phyloP scores from a whole-genome alignment of 202 grass and related monocot species.

The Carex arenaria region DNA sequence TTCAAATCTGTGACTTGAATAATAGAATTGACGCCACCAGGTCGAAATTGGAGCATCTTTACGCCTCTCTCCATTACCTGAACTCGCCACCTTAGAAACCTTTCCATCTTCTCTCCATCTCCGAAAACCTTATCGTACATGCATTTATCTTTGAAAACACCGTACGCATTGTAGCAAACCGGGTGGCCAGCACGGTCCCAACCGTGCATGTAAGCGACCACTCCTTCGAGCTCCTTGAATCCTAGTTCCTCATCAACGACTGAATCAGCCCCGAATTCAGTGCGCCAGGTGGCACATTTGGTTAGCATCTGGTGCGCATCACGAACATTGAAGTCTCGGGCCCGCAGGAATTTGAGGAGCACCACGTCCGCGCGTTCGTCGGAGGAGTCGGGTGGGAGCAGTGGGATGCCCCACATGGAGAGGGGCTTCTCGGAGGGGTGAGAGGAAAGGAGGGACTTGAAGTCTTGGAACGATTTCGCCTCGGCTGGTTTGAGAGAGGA shows the following conservation, averaged over 20 bases:
- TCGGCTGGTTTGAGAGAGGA: constrained; percentile 61
- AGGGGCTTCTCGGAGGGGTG: constrained; percentile 45
- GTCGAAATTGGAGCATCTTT: constrained; percentile 60
- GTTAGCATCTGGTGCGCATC: constrained; percentile 84
- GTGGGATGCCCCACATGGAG: constrained; percentile 80
- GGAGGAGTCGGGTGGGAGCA: constrained; percentile 15
- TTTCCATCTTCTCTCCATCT: constrained; percentile 57
- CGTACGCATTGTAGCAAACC: constrained; percentile 98
- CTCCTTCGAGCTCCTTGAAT: constrained; percentile 92
- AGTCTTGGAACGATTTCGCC: constrained; percentile 66
- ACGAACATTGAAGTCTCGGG: constrained; percentile 73
- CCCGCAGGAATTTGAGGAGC: constrained; percentile 92
- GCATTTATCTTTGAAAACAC: constrained; percentile 65
- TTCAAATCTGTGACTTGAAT: constrained; percentile 95
- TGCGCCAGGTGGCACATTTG: constrained; percentile 66
- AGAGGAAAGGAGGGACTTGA: constrained; percentile 52
- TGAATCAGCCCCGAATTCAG: constrained; percentile 76
- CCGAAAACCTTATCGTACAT: constrained; percentile 74
- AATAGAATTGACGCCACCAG: constrained; percentile 81
- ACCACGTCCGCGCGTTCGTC: constrained; percentile 78
- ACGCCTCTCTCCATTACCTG: constrained; percentile 96
- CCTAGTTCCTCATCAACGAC: constrained; percentile 77
- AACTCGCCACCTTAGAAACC: constrained; percentile 92
- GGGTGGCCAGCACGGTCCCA: constrained; percentile 84
- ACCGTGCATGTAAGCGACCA: constrained; percentile 91